phyloP scores from a whole-genome alignment of 768 basidiomycete genomes.

The Cyclocybe aegerita region DNA sequence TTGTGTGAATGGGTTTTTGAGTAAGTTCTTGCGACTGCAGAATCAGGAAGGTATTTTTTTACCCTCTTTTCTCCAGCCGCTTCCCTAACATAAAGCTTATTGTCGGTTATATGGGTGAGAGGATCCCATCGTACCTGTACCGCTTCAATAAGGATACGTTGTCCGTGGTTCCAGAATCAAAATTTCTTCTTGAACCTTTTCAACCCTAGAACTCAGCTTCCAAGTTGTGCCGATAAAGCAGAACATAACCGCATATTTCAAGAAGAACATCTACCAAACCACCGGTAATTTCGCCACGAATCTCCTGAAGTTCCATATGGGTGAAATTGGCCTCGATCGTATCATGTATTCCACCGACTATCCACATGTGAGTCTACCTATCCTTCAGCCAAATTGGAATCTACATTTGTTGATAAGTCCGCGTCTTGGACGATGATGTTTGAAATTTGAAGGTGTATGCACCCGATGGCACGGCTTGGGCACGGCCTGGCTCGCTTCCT shows the following conservation, averaged over 20 bases:
- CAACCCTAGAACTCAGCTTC: constrained; percentile 18
- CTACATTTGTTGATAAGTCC: not conserved
- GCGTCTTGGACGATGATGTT: too few relatives aligned
- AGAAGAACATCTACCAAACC: constrained; percentile 39
- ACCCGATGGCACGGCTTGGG: too few relatives aligned
- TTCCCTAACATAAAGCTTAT: constrained; percentile 41
- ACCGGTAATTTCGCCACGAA: constrained; percentile 39
- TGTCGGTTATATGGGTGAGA: constrained; percentile 42
- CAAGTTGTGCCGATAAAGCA: constrained; percentile 38
- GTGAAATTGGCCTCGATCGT: constrained; percentile 36
- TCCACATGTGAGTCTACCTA: constrained; percentile 27
- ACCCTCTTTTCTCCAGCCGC: constrained; percentile 24
- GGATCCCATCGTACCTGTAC: constrained; percentile 39
- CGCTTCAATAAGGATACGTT: constrained; percentile 38
- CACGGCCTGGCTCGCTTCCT: constrained; percentile 23
- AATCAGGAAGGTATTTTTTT: not conserved
- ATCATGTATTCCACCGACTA: constrained; percentile 43
- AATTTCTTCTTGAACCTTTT: constrained; percentile 34
- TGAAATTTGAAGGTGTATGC: constrained; percentile 18
- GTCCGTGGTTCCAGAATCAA: not conserved
- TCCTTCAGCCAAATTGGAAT: not conserved
- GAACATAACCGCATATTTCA: constrained; percentile 37
- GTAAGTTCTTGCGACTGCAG: constrained; percentile 17
- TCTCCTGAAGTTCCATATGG: constrained; percentile 36
- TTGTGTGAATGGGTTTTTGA: constrained; percentile 40